Base-by-base conservation (phyloP, 208 protist genomes). In the Phytomonas francai region DNA sequence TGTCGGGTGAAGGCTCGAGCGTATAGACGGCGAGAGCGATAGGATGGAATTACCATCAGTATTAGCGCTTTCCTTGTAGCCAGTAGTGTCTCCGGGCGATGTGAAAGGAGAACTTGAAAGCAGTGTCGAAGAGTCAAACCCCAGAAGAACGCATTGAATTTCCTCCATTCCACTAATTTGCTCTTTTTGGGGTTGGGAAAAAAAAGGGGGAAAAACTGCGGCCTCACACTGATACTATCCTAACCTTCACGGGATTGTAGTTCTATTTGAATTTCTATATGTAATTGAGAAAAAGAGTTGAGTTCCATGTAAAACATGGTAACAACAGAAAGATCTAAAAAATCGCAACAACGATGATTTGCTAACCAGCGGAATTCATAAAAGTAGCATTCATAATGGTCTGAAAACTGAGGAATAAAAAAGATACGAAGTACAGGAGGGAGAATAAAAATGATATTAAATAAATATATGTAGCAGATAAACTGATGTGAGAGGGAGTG, bases 101-200 rank as follows among this genome's bases (percentile, higher is more conserved):
- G 19, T 45, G 30, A 25, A 58, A 32, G 9, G 27, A 59, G 9
- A n/a, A 49, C 14, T 63, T 19, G 22, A 33, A 39, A 59, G 45
- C 16, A 94, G 63, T 7, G 83, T 54, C n/a, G 49, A 68, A 29
- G 89, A 93, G 62, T 69, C 68, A 59, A 95, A 90, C 16, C 89
- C 87, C 42, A 92, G 77, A 45, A 95, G 80, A 28, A 51, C 70
- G 69, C 87, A 93, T 72, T 92, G 80, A n/a, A 95, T 54, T 65
- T 95, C 89, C 73, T 95, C 89, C 89, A 95, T 95, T 32, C 1
- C 57, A 32, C 57, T 16, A 32, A 0, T 29, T 7, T 28, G 30
- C 1, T 32, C 27, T 12, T 8, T 3, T 60, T 29, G 30, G 14
- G 57, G 16, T 19, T 12, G 22, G 16, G n/a, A 60, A 1, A 29